phyloP scores from a whole-genome alignment of 75 land plant genomes.

The Cupressus sempervirens region DNA sequence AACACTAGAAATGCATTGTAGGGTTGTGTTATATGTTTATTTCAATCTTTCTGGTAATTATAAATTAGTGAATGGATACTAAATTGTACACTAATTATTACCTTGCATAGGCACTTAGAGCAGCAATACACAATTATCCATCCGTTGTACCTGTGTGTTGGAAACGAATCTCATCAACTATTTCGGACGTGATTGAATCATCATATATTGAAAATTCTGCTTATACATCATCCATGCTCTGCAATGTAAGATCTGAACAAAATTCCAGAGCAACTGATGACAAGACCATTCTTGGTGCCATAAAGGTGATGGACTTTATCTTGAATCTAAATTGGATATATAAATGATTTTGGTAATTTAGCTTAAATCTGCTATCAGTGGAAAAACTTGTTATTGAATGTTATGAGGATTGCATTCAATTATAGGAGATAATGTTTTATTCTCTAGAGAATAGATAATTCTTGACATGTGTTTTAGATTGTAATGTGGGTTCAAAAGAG shows the following conservation, averaged over 20 bases:
- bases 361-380: not conserved
- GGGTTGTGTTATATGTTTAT: not conserved
- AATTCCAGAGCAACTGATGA: conserved; percentile 25
- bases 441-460: not conserved
- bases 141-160: conserved; percentile 26
- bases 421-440: not conserved
- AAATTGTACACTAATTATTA: not conserved
- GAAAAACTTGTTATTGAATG: not conserved
- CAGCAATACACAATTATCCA: conserved; percentile 64
- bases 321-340: not conserved
- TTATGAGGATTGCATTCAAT: not conserved
- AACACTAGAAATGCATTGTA: not conserved
- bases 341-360: not conserved
- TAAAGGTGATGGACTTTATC: conserved; percentile 34
- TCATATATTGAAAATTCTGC: conserved; percentile 1
- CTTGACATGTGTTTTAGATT: not conserved
- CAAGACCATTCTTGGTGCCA: conserved; percentile 40
- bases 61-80: not conserved
- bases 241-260: conserved; percentile 34
- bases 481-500: not conserved
- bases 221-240: not conserved
- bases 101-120: conserved; percentile 51
- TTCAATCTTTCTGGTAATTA: not conserved
- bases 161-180: conserved; percentile 38
- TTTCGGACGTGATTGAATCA: conserved; percentile 17